Percentiles rank a stretch among this genome's conserved stretches.
Conservation (phyloP, 75 land plant genomes). For the Adiantum capillusveneris region DNA sequence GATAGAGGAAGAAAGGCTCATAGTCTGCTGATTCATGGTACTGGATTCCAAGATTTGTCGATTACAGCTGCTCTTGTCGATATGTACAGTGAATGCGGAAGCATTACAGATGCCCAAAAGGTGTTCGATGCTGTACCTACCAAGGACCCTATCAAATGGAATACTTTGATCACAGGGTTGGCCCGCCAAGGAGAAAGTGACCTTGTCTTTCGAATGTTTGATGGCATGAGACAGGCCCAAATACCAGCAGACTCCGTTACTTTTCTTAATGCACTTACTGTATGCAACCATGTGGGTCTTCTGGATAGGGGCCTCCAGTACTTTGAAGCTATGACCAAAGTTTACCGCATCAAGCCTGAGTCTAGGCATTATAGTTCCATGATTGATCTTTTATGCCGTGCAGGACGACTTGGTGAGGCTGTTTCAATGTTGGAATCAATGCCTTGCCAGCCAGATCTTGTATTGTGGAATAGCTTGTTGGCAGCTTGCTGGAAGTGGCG, state of each 20-base stretch:
- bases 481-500: slow-evolving; percentile 16
- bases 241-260: slow-evolving; percentile 30
- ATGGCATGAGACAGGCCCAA: slow-evolving; percentile 10
- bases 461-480: slow-evolving; percentile 17
- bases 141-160: slow-evolving; percentile 17
- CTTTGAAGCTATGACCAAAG: slow-evolving; percentile 20
- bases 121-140: slow-evolving; percentile 5
- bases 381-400: slow-evolving; percentile 15
- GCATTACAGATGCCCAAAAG: slow-evolving; percentile 14
- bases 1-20: slow-evolving; percentile 16
- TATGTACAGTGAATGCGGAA: slow-evolving; percentile 39
- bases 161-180: slow-evolving; percentile 25
- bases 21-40: slow-evolving; percentile 8
- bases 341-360: slow-evolving; percentile 11
- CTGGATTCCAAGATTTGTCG: slow-evolving; percentile 15
- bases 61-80: slow-evolving; percentile 30
- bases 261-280: slow-evolving; percentile 27
- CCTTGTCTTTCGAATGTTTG: not conserved
- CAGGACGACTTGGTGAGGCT: slow-evolving; percentile 21
- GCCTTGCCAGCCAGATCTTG: slow-evolving; percentile 16
- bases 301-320: slow-evolving; percentile 20
- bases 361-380: slow-evolving; percentile 20
- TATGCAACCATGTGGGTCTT: slow-evolving; percentile 32
- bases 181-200: slow-evolving; percentile 24
- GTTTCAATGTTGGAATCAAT: slow-evolving; percentile 15